Percentiles rank a stretch among this genome's conserved stretches.
Evolutionary conservation across 2,329 filamentous ascomycete species (phyloP).

Genomic region (Colletotrichum abscissum): DNA sequence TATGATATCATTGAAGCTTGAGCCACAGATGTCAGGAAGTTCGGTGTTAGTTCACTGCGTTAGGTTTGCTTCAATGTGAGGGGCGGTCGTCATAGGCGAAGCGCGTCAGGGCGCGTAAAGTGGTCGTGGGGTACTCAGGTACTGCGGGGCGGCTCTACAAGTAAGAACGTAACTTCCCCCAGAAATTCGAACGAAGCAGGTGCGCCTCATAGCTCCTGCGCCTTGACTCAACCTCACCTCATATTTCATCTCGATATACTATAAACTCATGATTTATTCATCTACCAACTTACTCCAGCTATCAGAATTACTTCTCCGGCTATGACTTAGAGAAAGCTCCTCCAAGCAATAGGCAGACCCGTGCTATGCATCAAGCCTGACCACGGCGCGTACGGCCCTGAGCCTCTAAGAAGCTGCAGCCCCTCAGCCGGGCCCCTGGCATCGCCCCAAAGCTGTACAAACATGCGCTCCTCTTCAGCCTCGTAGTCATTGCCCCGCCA

Average conservation of each 20-base stretch:
- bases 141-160: background rate
- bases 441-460: slow-evolving; percentile 3
- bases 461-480: slow-evolving; percentile 8
- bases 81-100: background rate
- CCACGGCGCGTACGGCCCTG: slow-evolving; percentile 1
- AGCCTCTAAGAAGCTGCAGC: background rate
- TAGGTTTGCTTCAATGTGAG: background rate
- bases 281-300: too few species aligned
- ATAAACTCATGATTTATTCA: too few species aligned
- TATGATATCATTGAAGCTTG: slow-evolving; percentile 55
- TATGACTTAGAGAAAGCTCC: background rate
- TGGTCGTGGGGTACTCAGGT: too few species aligned
- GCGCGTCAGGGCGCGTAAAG: slow-evolving; percentile 8
- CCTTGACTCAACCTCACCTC: background rate
- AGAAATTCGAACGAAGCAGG: background rate
- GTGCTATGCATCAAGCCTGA: background rate
- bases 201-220: background rate
- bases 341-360: background rate
- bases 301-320: too few species aligned
- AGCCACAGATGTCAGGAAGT: slow-evolving; percentile 44
- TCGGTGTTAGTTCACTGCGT: background rate
- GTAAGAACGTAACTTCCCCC: background rate
- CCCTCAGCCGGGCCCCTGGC: background rate
- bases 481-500: slow-evolving; percentile 1
- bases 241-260: background rate